phyloP scores from a whole-genome alignment of 148 eudicot genomes.

The Silene uniflora region DNA sequence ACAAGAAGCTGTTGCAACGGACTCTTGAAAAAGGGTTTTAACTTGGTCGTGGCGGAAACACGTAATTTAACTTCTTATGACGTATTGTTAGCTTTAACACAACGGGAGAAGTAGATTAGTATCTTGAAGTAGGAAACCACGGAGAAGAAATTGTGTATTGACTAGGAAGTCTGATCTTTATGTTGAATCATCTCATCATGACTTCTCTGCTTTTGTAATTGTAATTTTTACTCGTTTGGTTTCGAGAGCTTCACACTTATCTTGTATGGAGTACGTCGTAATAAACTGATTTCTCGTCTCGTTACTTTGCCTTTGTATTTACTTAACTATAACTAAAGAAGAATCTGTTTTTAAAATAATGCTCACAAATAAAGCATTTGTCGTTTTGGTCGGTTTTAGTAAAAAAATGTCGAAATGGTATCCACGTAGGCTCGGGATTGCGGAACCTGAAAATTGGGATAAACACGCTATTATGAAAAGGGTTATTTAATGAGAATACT shows the following conservation, averaged over 20 bases:
- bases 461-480: too few relatives aligned
- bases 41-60: too few relatives aligned
- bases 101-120: not conserved
- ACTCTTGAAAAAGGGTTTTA: slow-evolving; percentile 29
- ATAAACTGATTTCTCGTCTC: not conserved
- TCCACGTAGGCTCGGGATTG: too few relatives aligned
- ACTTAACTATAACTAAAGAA: too few relatives aligned
- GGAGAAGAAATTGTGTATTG: not conserved
- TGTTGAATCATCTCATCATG: slow-evolving; percentile 1
- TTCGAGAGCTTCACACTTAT: too few relatives aligned
- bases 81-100: not conserved
- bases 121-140: not conserved
- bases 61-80: not conserved
- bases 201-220: not conserved
- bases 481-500: too few relatives aligned
- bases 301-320: not conserved
- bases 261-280: not conserved
- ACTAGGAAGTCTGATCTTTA: not conserved
- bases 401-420: too few relatives aligned
- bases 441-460: too few relatives aligned
- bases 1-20: slow-evolving; percentile 61
- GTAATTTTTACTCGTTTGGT: not conserved
- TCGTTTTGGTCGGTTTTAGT: too few relatives aligned
- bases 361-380: too few relatives aligned
- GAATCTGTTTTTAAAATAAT: too few relatives aligned